phyloP scores from a whole-genome alignment of 2,329 filamentous ascomycete species.

The Phaeosphaeriaceae sp. region DNA sequence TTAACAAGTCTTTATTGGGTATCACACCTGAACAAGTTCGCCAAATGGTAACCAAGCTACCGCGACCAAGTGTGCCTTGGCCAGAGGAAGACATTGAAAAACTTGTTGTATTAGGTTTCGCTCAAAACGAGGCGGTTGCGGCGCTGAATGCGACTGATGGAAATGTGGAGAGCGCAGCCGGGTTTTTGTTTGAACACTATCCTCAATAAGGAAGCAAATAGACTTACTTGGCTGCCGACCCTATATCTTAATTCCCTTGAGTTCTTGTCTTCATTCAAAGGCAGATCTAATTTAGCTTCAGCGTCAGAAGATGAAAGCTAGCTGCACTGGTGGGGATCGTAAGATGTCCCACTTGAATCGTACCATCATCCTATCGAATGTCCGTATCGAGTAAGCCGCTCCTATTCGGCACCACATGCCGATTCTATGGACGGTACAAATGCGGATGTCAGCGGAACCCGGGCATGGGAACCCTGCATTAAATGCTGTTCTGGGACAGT shows the following conservation, averaged over 20 bases:
- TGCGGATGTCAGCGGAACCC: too few species aligned
- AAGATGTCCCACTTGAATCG: too few species aligned
- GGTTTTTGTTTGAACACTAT: slow-evolving; percentile 53
- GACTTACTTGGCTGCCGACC: neutral
- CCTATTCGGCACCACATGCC: neutral
- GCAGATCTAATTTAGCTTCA: too few species aligned
- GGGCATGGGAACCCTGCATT: too few species aligned
- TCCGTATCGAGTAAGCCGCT: neutral
- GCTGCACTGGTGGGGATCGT: too few species aligned
- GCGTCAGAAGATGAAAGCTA: too few species aligned
- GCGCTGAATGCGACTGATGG: slow-evolving; percentile 57
- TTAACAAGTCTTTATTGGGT: slow-evolving; percentile 23
- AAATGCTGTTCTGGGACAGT: too few species aligned
- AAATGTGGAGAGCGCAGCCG: slow-evolving; percentile 57
- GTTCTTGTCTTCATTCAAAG: too few species aligned
- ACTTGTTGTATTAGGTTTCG: slow-evolving; percentile 55
- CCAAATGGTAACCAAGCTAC: slow-evolving; percentile 40
- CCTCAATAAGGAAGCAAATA: slow-evolving; percentile 15
- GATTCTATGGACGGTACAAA: too few species aligned
- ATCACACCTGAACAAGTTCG: slow-evolving; percentile 41
- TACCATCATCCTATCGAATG: neutral
- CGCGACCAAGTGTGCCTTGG: slow-evolving; percentile 44
- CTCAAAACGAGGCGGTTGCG: slow-evolving; percentile 53
- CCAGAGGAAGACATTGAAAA: slow-evolving; percentile 51
- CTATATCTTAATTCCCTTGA: too few species aligned